Percentiles rank a stretch among this genome's conserved stretches.
phyloP scores from a whole-genome alignment of 768 basidiomycete species.

The Xerocomus potaroensis region DNA sequence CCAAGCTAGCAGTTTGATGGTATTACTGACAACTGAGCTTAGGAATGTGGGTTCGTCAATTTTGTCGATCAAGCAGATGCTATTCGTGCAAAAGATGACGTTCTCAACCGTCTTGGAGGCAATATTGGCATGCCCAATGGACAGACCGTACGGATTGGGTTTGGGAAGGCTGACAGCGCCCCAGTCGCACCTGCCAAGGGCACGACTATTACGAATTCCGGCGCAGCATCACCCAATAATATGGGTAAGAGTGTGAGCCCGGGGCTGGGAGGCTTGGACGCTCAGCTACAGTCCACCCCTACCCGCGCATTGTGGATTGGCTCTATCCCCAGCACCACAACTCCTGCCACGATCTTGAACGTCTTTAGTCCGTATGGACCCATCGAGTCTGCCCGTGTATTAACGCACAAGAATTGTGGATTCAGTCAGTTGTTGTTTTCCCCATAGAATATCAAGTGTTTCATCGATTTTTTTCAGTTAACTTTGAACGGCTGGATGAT shows the following conservation, averaged over 20 bases:
- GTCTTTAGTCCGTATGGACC: conserved; percentile 98
- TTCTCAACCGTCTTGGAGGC: conserved; percentile 90
- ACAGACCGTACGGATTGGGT: conserved; percentile 95
- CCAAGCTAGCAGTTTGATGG: background rate
- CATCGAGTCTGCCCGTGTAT: conserved; percentile 92
- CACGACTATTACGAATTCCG: conserved; percentile 54
- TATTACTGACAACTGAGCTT: conserved; percentile 14
- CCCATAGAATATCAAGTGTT: background rate
- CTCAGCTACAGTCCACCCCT: conserved; percentile 85
- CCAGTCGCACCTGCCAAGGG: conserved; percentile 87
- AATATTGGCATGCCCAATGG: conserved; percentile 94
- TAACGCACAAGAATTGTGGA: conserved; percentile 97
- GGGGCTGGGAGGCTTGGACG: conserved; percentile 68
- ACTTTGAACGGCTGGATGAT: conserved; percentile 96
- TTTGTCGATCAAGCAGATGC: conserved; percentile 95
- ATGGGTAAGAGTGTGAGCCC: conserved; percentile 48
- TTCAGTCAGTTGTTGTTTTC: conserved; percentile 53
- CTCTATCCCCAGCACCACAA: conserved; percentile 92
- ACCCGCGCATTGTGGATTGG: conserved; percentile 98
- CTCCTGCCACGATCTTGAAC: conserved; percentile 89
- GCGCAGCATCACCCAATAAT: conserved; percentile 59
- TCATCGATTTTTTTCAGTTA: conserved; percentile 48
- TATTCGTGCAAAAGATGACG: conserved; percentile 97
- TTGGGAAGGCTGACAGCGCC: conserved; percentile 96
- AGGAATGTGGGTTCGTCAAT: conserved; percentile 99